A percentile compares a stretch with the other conserved stretches of the same genome.
These are phyloP conservation scores for Populus euphratica DNA, from an alignment of 345 rosid species.

Conservation along the genomic window DNA sequence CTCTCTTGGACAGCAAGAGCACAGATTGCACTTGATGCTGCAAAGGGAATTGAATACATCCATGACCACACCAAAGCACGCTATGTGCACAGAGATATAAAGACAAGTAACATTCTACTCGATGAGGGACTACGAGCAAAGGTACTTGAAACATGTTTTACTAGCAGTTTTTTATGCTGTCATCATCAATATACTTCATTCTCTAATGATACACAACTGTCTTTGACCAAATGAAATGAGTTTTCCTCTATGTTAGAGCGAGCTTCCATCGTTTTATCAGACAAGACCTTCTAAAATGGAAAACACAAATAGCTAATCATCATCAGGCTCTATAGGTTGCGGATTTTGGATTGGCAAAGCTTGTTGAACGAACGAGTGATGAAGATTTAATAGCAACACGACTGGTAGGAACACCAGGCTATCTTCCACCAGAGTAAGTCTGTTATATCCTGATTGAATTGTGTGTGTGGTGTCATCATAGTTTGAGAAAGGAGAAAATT, in stretches of 20 bases:
- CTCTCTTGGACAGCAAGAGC: constrained; percentile 64
- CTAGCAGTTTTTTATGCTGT: background rate
- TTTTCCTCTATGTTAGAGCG: no score
- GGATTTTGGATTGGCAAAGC: constrained; percentile 68
- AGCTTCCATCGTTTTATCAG: background rate
- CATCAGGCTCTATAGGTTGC: constrained; percentile 36
- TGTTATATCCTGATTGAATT: background rate
- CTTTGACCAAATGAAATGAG: no score
- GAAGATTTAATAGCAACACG: constrained; percentile 54
- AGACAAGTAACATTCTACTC: constrained; percentile 60
- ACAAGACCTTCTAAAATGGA: background rate
- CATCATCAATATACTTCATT: background rate
- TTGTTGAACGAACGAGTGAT: constrained; percentile 47
- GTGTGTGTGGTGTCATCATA: background rate
- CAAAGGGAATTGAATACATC: constrained; percentile 62
- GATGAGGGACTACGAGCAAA: constrained; percentile 54
- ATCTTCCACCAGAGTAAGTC: constrained; percentile 63
- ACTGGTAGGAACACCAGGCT: constrained; percentile 69
- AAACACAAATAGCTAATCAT: background rate
- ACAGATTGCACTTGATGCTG: constrained; percentile 61
- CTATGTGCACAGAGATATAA: constrained; percentile 63
- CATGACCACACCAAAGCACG: constrained; percentile 64
- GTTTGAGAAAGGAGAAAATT: background rate
- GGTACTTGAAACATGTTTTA: constrained; percentile 32
- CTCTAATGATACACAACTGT: no score